phyloP scores from a whole-genome alignment of 2,329 filamentous ascomycete genomes.

The Chrysoporthe austroafricana region DNA sequence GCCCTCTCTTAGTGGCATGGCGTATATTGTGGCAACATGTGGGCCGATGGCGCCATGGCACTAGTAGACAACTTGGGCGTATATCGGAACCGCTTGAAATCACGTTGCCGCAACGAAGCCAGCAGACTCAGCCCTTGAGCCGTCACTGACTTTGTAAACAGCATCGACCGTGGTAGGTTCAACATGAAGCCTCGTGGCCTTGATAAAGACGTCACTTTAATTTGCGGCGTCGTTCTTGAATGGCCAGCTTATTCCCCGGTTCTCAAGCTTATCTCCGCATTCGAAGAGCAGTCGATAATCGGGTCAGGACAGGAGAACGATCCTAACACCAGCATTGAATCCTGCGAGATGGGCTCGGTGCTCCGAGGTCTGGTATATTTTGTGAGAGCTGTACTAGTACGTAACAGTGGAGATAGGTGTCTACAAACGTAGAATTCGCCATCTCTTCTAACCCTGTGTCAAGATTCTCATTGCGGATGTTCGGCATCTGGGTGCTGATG shows the following conservation, averaged over 20 bases:
- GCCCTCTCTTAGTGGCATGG: not conserved
- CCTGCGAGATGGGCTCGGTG: not conserved
- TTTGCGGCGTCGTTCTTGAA: not conserved
- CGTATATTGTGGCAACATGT: slow-evolving; percentile 25
- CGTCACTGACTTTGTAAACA: not conserved
- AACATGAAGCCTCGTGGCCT: not conserved
- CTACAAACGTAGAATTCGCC: not conserved
- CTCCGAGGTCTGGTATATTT: not conserved
- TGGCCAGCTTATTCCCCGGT: not conserved
- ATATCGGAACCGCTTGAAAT: not conserved
- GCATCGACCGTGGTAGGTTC: not conserved
- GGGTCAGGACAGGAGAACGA: not conserved
- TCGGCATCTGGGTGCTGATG: not conserved
- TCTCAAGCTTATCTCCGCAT: not conserved
- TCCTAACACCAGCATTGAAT: too few relatives aligned
- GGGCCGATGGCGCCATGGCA: slow-evolving; percentile 28
- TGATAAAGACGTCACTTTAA: not conserved
- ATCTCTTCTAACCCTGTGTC: not conserved
- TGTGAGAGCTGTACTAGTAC: not conserved
- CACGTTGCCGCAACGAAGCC: not conserved
- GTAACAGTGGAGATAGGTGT: not conserved
- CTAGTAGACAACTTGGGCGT: not conserved
- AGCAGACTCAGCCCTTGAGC: too few relatives aligned
- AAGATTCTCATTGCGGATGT: not conserved
- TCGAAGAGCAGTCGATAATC: not conserved